A percentile compares a stretch with the other conserved stretches of the same genome.
Conservation (phyloP, 179 eudicot genomes). For the Nepenthes alata region DNA sequence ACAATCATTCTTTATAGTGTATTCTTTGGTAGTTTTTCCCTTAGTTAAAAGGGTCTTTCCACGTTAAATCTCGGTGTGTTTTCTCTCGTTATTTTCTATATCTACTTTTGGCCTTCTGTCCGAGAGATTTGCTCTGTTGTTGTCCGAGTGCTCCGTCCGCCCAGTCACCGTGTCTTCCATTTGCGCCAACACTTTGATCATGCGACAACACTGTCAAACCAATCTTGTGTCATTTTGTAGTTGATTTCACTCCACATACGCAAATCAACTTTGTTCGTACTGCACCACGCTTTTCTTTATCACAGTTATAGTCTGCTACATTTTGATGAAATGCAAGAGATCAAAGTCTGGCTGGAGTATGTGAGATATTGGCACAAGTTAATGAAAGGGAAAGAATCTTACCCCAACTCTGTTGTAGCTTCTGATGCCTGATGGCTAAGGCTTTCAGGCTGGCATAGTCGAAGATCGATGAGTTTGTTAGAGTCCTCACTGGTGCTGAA, state of each 20-base stretch:
- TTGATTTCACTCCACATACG: background rate
- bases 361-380: background rate
- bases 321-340: conserved; percentile 6
- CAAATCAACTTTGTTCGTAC: background rate
- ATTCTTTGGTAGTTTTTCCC: too few relatives aligned
- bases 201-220: background rate
- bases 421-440: conserved; percentile 24
- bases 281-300: conserved; percentile 11
- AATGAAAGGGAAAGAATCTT: conserved; percentile 1
- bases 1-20: too few relatives aligned
- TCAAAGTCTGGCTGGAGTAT: conserved; percentile 4
- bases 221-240: conserved; percentile 2
- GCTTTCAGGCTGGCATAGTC: conserved; percentile 48
- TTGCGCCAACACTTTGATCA: too few relatives aligned
- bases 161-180: too few relatives aligned
- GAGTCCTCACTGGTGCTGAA: conserved; percentile 30
- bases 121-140: too few relatives aligned
- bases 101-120: too few relatives aligned
- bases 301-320: conserved; percentile 36
- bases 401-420: conserved; percentile 36
- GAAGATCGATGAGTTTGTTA: conserved; percentile 32
- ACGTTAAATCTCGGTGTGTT: too few relatives aligned
- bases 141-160: too few relatives aligned
- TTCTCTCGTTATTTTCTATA: too few relatives aligned
- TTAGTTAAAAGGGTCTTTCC: too few relatives aligned